Evolutionary conservation across 371 early-diverging fungal genomes (phyloP), one percentile per base, ranked within the genome.

Genomic region (Catenaria anguillulae): DNA sequence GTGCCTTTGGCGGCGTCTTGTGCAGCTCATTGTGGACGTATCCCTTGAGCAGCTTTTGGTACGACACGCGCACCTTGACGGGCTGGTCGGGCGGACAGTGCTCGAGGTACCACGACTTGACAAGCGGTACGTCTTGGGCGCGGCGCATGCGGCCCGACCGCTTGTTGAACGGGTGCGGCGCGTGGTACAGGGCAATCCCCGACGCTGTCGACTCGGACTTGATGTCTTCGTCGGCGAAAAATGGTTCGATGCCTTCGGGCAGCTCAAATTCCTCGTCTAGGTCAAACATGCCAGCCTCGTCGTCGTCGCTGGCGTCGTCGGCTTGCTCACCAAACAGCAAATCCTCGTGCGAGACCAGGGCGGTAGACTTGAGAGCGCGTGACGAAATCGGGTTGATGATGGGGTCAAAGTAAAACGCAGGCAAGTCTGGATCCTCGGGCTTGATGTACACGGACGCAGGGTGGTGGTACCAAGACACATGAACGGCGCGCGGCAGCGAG

Each of bases 21-120:
- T 88, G 84, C 37, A 96, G 78, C 3, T 86, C 87, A 64, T 94
- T 94, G 64, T 90, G 75, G 12, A 97, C 92, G 65, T 88, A 93
- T 69, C 83, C 84, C 67, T 88, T 82, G 62, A 98, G 77, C 60
- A 98, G 74, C 75, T 95, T 97, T 71, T 98, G 97, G 71, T 97
- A 97, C 0, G 97, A 96, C 8, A 97, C 96, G 34, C 97, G 88
- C 58, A 95, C 92, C 73, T 98, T 98, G 66, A 94, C 93, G 24
- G 97, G 97, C 72, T 91, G 87, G 35, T 84, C 86, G 26, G 88
- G 82, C 29, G 97, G 91, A 65, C 89, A 87, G 71, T 92, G 96
- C 70, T 98, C 96, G 67, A 97, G 75, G 70, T 94, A 98, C 97
- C 97, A 98, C 62, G 83, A 84, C 78, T 95, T 94, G 61, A 98